phyloP scores from a whole-genome alignment of 2,329 filamentous ascomycete species.

The Passalora sequoiae region DNA sequence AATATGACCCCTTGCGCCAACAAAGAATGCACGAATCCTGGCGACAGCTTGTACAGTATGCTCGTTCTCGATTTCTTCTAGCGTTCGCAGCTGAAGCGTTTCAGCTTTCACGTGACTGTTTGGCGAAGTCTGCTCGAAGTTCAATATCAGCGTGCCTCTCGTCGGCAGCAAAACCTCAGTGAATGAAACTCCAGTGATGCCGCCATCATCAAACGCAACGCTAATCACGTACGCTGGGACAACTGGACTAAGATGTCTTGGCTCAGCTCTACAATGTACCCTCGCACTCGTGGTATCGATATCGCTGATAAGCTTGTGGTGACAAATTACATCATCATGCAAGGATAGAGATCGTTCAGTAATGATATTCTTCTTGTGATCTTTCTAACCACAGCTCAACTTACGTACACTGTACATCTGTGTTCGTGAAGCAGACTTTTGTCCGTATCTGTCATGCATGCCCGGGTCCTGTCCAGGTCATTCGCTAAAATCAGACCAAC shows the following conservation, averaged over 20 bases:
- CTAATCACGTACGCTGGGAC: too few relatives aligned
- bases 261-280: too few relatives aligned
- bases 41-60: conserved; percentile 18
- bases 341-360: too few relatives aligned
- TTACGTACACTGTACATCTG: conserved; percentile 10
- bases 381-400: too few relatives aligned
- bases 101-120: conserved; percentile 21
- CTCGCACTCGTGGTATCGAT: too few relatives aligned
- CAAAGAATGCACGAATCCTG: conserved; percentile 14
- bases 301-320: too few relatives aligned
- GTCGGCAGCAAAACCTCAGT: conserved; percentile 16
- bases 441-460: conserved; percentile 3
- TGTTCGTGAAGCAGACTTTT: background rate
- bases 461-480: background rate
- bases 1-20: conserved; percentile 22
- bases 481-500: background rate
- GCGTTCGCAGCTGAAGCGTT: background rate
- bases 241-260: too few relatives aligned
- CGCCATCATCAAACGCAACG: too few relatives aligned
- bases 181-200: conserved; percentile 17
- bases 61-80: background rate
- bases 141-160: conserved; percentile 20
- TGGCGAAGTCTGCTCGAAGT: conserved; percentile 18
- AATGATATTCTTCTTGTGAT: too few relatives aligned
- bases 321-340: too few relatives aligned